phyloP scores from a whole-genome alignment of 75 land plant genomes.

The Selaginella tamariscina region DNA sequence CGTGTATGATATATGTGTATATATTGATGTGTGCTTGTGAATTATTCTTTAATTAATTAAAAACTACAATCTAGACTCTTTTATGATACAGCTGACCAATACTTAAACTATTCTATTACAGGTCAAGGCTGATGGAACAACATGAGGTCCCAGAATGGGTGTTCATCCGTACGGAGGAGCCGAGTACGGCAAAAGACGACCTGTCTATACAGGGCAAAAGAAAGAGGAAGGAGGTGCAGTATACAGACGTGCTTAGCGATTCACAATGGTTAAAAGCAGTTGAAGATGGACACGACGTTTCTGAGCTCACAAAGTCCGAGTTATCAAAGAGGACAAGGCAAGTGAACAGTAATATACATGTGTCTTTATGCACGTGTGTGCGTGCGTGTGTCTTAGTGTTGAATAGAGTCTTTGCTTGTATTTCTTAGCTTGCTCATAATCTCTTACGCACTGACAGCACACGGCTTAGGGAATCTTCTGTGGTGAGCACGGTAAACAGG shows the following conservation, averaged over 20 bases:
- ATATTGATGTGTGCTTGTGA: too few relatives aligned
- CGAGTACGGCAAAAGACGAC: neutral
- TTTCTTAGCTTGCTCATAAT: too few relatives aligned
- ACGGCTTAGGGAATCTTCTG: neutral
- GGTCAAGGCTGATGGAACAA: slow-evolving; percentile 82
- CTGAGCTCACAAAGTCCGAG: slow-evolving; percentile 24
- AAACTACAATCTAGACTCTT: too few relatives aligned
- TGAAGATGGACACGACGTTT: slow-evolving; percentile 58
- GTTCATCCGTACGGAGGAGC: slow-evolving; percentile 23
- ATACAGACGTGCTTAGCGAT: slow-evolving; percentile 71
- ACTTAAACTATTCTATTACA: too few relatives aligned
- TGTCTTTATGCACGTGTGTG: too few relatives aligned
- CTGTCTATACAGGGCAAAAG: slow-evolving; percentile 44
- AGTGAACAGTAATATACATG: too few relatives aligned
- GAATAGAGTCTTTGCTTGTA: too few relatives aligned
- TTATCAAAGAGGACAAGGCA: slow-evolving; percentile 13
- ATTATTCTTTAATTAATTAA: too few relatives aligned
- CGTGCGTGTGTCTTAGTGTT: too few relatives aligned
- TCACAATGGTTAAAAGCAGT: slow-evolving; percentile 84
- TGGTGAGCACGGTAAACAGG: neutral
- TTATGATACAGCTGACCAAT: too few relatives aligned
- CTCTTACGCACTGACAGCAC: too few relatives aligned
- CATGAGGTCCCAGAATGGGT: slow-evolving; percentile 97
- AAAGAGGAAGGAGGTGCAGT: slow-evolving; percentile 60
- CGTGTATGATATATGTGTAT: too few relatives aligned